These are phyloP conservation scores for Logfia minima DNA, from an alignment of 129 eudicot species.

Conservation along the genomic window DNA sequence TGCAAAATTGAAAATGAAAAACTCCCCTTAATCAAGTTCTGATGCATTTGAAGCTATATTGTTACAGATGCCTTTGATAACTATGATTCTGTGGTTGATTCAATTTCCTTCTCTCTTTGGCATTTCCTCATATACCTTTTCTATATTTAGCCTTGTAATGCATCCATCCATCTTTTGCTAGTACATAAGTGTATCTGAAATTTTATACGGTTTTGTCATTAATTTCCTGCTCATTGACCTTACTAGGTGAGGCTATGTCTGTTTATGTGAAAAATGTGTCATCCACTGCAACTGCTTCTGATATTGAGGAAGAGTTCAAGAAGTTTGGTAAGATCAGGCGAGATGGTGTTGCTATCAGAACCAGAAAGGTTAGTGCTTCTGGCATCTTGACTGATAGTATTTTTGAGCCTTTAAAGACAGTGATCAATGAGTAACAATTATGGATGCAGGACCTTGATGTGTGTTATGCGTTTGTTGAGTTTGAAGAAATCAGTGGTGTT, in stretches of 20 bases:
- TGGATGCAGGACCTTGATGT: constrained; percentile 77
- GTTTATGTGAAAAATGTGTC: constrained; percentile 89
- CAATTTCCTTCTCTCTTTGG: constrained; percentile 11
- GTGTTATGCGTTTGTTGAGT: constrained; percentile 97
- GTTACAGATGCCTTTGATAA: background rate
- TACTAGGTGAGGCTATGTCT: constrained; percentile 73
- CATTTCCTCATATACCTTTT: background rate
- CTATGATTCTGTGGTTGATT: background rate
- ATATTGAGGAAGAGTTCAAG: constrained; percentile 79
- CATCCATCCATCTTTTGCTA: background rate
- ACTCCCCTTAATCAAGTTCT: background rate
- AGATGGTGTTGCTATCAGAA: constrained; percentile 93
- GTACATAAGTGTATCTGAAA: background rate
- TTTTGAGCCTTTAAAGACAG: constrained; percentile 11
- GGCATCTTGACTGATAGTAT: background rate
- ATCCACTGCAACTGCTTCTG: constrained; percentile 61
- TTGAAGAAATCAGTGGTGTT: constrained; percentile 72
- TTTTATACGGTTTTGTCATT: background rate
- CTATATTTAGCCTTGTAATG: background rate
- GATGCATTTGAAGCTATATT: background rate
- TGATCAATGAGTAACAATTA: constrained; percentile 4
- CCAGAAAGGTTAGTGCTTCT: constrained; percentile 65
- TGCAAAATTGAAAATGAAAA: background rate
- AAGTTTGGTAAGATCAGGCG: constrained; percentile 77
- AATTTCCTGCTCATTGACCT: constrained; percentile 8